Evolutionary conservation across 768 basidiomycete genomes (phyloP), one percentile per base, ranked within the genome.

Genomic region (Tephrocybe sp.): DNA sequence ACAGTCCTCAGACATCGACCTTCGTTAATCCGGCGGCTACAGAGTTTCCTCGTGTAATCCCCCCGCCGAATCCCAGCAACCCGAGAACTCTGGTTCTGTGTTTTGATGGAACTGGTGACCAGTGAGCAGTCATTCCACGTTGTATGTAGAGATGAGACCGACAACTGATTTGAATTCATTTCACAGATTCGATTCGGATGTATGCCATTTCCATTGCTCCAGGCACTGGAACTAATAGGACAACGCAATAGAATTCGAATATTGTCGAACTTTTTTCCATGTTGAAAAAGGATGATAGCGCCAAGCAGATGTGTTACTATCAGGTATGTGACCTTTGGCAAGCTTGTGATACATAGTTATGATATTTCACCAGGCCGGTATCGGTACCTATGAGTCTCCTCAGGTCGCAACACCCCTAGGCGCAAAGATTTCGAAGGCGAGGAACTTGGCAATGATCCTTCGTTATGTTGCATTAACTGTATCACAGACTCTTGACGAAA

Each of bases 341-440:
- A 23, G 12, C 22, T 6, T 22, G 14, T 16, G 31, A n/a, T 5
- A 32, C 19, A 12, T 32, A 17, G 30, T 14, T 14, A 26, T 12
- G 12, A 33, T 14, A 35, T 51, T 35, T 31, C 34, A 14, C 16
- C 36, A 49, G 55, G 76, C 83, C 20, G 83, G 83, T 6, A 84
- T 84, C 39, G 83, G 83, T 3, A 85, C 83, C 1, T 85, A 84
- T 47, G 75, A 73, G 6, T 65, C 70, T 6, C 80, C 80, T 0
- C 58, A 77, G 52, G 68, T 80, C 14, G 79, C 75, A 3, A 79
- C 79, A 1, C 79, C 78, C 0, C 41, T 76, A 2, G 60, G 59
- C 58, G 66, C 77, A 1, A 76, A 62, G 33, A 39, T 66, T 20
- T 64, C 62, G 5, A 67, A 67, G 62, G 67, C 59, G 32, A 16